Evolutionary conservation across 257 asterid genomes (phyloP).

Genomic region (Primulina eburnea): DNA sequence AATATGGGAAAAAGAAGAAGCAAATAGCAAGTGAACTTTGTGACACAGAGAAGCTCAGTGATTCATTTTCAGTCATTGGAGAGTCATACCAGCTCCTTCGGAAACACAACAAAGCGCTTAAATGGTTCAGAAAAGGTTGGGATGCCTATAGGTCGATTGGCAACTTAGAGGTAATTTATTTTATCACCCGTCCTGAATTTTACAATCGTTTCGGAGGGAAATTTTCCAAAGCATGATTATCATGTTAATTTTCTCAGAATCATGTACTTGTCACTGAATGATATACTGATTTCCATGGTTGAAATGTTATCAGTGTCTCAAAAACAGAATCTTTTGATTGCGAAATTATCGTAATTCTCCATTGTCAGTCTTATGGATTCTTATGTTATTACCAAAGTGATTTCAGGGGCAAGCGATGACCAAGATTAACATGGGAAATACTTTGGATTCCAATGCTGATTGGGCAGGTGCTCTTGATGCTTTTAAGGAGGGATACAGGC

Average conservation of each 20-base stretch:
- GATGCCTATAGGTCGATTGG: constrained; percentile 63
- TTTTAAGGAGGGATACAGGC: constrained; percentile 77
- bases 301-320: constrained; percentile 6
- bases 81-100: constrained; percentile 84
- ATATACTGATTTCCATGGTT: constrained; percentile 6
- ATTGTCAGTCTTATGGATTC: constrained; percentile 10
- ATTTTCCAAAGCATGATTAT: background rate
- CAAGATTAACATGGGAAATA: constrained; percentile 75
- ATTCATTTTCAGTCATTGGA: constrained; percentile 77
- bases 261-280: constrained; percentile 8
- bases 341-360: constrained; percentile 9
- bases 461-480: constrained; percentile 69
- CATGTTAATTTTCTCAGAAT: constrained; percentile 5
- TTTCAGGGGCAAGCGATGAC: constrained; percentile 90
- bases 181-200: constrained; percentile 7
- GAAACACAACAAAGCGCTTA: constrained; percentile 57
- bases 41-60: constrained; percentile 81
- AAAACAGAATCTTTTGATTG: constrained; percentile 13
- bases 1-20: constrained; percentile 71
- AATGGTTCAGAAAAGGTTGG: constrained; percentile 83
- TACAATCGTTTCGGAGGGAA: constrained; percentile 21
- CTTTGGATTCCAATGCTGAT: constrained; percentile 72
- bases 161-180: constrained; percentile 73
- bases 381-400: constrained; percentile 25
- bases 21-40: constrained; percentile 60